Evolutionary conservation across 257 asterid species (phyloP), one percentile per base, ranked within the genome.

Genomic region (Ehretia macrophylla): DNA sequence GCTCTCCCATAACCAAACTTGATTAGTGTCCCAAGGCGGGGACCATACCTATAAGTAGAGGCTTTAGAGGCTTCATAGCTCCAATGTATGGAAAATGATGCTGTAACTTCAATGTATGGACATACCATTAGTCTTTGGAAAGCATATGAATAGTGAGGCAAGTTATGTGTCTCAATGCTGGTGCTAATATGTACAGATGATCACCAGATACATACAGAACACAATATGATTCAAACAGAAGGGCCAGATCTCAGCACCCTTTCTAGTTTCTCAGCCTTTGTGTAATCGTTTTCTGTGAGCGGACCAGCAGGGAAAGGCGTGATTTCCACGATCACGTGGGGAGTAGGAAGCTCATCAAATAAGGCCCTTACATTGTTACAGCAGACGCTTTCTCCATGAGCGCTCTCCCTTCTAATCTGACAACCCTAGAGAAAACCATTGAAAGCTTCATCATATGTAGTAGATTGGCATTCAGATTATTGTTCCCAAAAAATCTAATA

Each of bases 271-370:
- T 88, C 96, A 14, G 98, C 98, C 81, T 81, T 91, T 0, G 84
- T 75, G 51, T 91, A 91, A 76, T 91, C 96, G 3, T 50, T 88
- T 51, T 85, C 92, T 5, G 90, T 53, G 37, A 91, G 88, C 62
- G 96, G 95, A 49, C 98, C 98, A 1, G 88, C 73, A 1, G 98
- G 98, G 66, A 91, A 91, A 55, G 98, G 88, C 0, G 96, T 80
- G 64, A 91, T 88, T 63, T 91, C 96, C 21, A 91, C 80, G 10
- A 60, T 69, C 59, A 91, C 63, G 72, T 91, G 98, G 23, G 96
- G 98, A 4, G 95, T 88, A 5, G 98, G 98, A 65, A 91, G 95
- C 79, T 88, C 98, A 58, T 91, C 98, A 40, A 91, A 91, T 78
- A 91, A 65, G 4, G 98, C 98, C 14, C 95, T 81, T 23, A 91